Conservation (phyloP, 225 moss, liverwort and hornwort species). For the Antitrichia curtipendula region DNA sequence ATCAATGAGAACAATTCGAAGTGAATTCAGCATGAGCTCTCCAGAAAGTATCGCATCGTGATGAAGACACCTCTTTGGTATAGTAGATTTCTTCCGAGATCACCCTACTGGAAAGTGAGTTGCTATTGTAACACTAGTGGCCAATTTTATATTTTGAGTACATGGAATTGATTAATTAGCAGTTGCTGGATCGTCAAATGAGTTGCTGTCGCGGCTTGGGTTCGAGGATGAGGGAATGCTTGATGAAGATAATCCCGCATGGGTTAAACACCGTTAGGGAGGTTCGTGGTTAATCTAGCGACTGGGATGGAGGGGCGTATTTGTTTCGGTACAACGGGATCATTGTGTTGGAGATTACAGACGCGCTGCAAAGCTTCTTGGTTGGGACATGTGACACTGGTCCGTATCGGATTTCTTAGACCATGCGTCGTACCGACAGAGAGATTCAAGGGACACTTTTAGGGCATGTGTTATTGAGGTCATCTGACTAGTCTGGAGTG, state of each 20-base stretch:
- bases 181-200: background rate
- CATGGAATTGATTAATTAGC: slow-evolving; percentile 12
- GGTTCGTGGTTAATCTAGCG: background rate
- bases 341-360: background rate
- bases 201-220: slow-evolving; percentile 1
- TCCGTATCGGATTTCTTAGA: background rate
- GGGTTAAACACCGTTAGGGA: background rate
- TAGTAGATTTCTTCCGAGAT: slow-evolving; percentile 2
- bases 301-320: background rate
- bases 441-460: background rate
- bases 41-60: slow-evolving; percentile 21
- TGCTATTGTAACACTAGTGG: slow-evolving; percentile 10
- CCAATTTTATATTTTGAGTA: slow-evolving; percentile 13
- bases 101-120: background rate
- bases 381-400: background rate
- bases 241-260: background rate
- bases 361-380: background rate
- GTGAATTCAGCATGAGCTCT: slow-evolving; percentile 29
- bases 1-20: slow-evolving; percentile 37
- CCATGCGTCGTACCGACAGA: background rate
- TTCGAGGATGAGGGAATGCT: background rate
- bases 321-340: background rate
- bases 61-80: background rate
- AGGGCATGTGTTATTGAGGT: background rate
- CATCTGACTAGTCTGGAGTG: background rate